phyloP scores from a whole-genome alignment of 768 basidiomycete genomes.

The Amanita exitialis region DNA sequence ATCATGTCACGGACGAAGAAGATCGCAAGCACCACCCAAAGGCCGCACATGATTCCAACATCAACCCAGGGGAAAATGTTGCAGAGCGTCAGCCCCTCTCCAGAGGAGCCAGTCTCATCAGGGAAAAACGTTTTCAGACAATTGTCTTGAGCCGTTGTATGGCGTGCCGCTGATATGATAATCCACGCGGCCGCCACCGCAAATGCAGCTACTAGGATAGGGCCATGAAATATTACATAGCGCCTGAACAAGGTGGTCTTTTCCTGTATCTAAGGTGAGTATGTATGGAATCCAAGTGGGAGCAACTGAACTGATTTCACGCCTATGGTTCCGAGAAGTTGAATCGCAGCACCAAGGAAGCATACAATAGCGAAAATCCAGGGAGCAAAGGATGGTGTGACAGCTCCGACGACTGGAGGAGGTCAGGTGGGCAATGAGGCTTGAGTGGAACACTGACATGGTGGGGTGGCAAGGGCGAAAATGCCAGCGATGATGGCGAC shows the following conservation, averaged over 20 bases:
- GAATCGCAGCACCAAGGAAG: constrained; percentile 66
- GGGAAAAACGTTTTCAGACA: constrained; percentile 58
- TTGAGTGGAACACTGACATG: constrained; percentile 40
- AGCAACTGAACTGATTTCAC: constrained; percentile 56
- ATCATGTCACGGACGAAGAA: constrained; percentile 47
- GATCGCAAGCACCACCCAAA: constrained; percentile 76
- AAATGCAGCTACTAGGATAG: constrained; percentile 51
- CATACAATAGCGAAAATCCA: constrained; percentile 68
- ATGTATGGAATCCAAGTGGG: background rate
- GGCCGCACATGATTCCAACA: constrained; percentile 81
- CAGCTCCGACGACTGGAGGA: constrained; percentile 70
- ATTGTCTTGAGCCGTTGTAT: constrained; percentile 54
- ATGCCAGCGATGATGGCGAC: constrained; percentile 59
- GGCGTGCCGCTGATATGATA: constrained; percentile 68
- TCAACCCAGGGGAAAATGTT: constrained; percentile 89
- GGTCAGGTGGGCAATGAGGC: background rate
- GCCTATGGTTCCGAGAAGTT: constrained; percentile 79
- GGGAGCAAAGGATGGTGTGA: constrained; percentile 68
- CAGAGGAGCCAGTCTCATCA: constrained; percentile 20
- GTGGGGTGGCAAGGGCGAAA: constrained; percentile 66
- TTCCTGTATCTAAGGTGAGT: constrained; percentile 36
- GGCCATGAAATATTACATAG: constrained; percentile 59
- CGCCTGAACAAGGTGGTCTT: constrained; percentile 52
- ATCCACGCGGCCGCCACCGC: constrained; percentile 75
- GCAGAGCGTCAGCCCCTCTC: constrained; percentile 68